A percentile compares a stretch with the other conserved stretches of the same genome.
phyloP scores from a whole-genome alignment of 345 rosid genomes.

The Eucalyptus polybractea region DNA sequence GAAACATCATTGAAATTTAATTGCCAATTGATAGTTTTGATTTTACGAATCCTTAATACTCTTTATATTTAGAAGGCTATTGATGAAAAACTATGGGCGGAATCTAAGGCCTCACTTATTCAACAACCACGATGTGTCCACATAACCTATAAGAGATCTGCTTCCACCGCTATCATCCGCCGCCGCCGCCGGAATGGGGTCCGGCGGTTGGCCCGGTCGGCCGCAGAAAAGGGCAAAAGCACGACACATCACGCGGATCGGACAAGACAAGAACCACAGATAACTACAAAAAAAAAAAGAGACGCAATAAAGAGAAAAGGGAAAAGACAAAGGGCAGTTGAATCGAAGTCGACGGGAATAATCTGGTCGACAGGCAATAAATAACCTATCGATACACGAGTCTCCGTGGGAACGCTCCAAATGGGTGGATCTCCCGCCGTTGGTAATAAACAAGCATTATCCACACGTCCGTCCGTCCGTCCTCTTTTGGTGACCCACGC shows the following conservation, averaged over 20 bases:
- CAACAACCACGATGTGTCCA: not conserved
- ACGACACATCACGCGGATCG: not conserved
- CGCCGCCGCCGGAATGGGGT: not conserved
- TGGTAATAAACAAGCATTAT: not conserved
- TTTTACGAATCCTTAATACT: not conserved
- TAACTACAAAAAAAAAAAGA: not conserved
- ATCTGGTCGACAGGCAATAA: not conserved
- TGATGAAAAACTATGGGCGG: not conserved
- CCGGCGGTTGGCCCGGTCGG: not conserved
- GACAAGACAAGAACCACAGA: not conserved
- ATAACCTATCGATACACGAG: not conserved
- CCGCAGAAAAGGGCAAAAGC: not conserved
- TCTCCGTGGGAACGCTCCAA: not conserved
- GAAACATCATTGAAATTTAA: not conserved
- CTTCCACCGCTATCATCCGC: not conserved
- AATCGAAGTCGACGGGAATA: not conserved
- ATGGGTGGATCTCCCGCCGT: not conserved
- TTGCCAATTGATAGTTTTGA: fast-evolving
- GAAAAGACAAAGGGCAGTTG: not conserved
- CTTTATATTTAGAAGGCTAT: not conserved
- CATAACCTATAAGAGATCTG: not conserved
- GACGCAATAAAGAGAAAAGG: not conserved
- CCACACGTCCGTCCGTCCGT: not conserved
- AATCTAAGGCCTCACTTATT: not conserved
- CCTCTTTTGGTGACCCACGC: not conserved